Percentiles rank a stretch among this genome's conserved stretches.
Evolutionary conservation across 352 stramenopile species (phyloP).

Genomic region (Globisporangium ultimum): DNA sequence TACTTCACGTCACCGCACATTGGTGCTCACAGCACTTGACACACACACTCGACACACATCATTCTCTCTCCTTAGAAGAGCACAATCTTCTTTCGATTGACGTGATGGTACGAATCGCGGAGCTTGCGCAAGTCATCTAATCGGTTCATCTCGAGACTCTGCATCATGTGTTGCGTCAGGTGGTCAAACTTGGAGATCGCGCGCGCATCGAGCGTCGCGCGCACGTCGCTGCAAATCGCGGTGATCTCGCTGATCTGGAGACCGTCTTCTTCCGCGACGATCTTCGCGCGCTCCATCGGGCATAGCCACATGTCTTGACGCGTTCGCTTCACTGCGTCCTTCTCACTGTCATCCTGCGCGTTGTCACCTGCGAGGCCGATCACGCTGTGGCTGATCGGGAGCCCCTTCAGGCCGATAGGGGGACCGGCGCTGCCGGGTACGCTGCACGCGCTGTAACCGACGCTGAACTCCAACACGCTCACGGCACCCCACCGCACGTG

Average conservation of each 20-base stretch:
- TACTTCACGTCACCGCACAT: too few species aligned
- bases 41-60: not conserved
- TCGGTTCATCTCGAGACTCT: not conserved
- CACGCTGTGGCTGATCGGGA: constrained; percentile 28
- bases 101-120: constrained; percentile 5
- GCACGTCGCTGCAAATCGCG: constrained; percentile 43
- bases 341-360: constrained; percentile 18
- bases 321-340: constrained; percentile 10
- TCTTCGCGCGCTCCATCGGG: constrained; percentile 41
- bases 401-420: constrained; percentile 43
- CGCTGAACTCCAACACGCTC: constrained; percentile 43
- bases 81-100: constrained; percentile 24
- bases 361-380: constrained; percentile 16
- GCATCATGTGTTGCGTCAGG: constrained; percentile 16
- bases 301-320: constrained; percentile 43
- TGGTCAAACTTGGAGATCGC: constrained; percentile 29
- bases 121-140: constrained; percentile 9
- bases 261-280: constrained; percentile 29
- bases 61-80: constrained; percentile 4
- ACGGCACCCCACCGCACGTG: constrained; percentile 38
- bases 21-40: not conserved
- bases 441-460: constrained; percentile 46
- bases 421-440: constrained; percentile 44
- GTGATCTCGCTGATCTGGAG: constrained; percentile 41
- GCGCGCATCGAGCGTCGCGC: constrained; percentile 34